phyloP scores from a whole-genome alignment of 2,329 filamentous ascomycete genomes.

The Trichoderma sp. region DNA sequence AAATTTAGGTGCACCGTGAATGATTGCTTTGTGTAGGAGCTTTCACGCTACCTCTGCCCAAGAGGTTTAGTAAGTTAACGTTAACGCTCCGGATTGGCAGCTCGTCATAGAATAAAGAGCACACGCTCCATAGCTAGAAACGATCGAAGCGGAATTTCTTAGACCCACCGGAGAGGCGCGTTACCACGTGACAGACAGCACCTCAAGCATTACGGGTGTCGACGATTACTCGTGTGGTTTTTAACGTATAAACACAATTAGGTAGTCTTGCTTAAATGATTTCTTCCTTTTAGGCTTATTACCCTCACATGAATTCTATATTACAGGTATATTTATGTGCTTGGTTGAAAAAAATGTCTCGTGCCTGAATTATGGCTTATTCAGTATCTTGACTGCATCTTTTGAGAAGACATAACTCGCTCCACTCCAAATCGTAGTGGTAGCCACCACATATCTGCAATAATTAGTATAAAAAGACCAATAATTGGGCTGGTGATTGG shows the following conservation, averaged over 20 bases:
- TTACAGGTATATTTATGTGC: neutral
- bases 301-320: neutral
- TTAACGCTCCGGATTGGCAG: neutral
- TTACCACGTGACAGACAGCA: neutral
- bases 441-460: neutral
- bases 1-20: neutral
- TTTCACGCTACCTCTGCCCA: neutral
- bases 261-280: neutral
- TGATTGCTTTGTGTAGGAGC: neutral
- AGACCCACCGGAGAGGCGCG: neutral
- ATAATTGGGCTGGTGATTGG: no score
- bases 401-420: constrained; percentile 89
- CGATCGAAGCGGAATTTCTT: neutral
- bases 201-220: neutral
- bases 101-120: neutral
- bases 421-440: constrained; percentile 90
- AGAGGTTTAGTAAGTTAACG: neutral
- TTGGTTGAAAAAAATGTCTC: neutral
- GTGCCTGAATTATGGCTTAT: constrained; percentile 8
- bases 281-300: neutral
- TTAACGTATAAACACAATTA: neutral
- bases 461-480: neutral
- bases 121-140: neutral
- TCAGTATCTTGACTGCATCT: constrained; percentile 79
- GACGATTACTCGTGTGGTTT: neutral